phyloP scores from a whole-genome alignment of 192 early-diverging fungal species.

The Entomortierella lignicola region DNA sequence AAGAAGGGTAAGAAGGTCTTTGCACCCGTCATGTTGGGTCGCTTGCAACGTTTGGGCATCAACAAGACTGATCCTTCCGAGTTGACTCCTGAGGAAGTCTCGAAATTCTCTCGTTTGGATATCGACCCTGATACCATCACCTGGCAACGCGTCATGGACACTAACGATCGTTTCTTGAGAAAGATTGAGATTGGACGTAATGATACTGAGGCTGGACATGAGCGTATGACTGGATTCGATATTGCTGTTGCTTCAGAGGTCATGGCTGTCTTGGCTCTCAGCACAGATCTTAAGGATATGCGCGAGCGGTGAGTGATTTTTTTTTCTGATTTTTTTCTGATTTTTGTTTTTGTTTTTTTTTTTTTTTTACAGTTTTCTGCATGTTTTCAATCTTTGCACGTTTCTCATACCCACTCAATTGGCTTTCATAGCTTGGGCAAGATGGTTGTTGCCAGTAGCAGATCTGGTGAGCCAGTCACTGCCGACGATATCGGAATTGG shows the following conservation, averaged over 20 bases:
- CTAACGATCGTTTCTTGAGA: slow-evolving; percentile 97
- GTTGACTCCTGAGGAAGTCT: slow-evolving; percentile 83
- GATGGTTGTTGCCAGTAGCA: slow-evolving; percentile 95
- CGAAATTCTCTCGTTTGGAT: slow-evolving; percentile 88
- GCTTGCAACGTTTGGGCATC: slow-evolving; percentile 87
- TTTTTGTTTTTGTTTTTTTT: not conserved
- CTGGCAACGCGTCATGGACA: slow-evolving; percentile 98
- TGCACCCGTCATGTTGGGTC: slow-evolving; percentile 86
- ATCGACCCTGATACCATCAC: slow-evolving; percentile 94
- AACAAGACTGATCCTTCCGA: slow-evolving; percentile 80
- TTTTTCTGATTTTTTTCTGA: not conserved
- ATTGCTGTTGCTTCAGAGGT: slow-evolving; percentile 97
- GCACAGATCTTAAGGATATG: slow-evolving; percentile 93
- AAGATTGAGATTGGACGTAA: slow-evolving; percentile 91
- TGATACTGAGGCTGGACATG: slow-evolving; percentile 87
- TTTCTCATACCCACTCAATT: not conserved
- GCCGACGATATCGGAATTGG: slow-evolving; percentile 96
- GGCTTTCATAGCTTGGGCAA: slow-evolving; percentile 69
- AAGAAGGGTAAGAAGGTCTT: slow-evolving; percentile 88
- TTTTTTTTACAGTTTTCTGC: too few relatives aligned
- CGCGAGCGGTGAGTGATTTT: slow-evolving; percentile 68
- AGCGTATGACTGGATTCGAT: slow-evolving; percentile 95
- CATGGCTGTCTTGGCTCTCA: slow-evolving; percentile 97
- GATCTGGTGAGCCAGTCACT: slow-evolving; percentile 85
- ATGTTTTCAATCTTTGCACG: too few relatives aligned